Percentiles rank a stretch among this genome's conserved stretches.
phyloP scores from a whole-genome alignment of 306 rosid genomes.

The Trifolium fragiferum region DNA sequence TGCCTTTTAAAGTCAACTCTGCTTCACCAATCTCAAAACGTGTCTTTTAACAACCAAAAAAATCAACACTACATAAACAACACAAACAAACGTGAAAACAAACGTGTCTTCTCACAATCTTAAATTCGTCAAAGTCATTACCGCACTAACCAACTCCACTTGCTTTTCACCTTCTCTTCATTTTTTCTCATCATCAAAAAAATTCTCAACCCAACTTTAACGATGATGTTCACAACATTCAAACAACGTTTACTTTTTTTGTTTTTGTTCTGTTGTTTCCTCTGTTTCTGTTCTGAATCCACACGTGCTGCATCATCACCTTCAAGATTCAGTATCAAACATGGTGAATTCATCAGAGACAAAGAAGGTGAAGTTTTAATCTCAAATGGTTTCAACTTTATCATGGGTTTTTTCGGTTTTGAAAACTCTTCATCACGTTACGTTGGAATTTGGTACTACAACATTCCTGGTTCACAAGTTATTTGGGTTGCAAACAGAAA shows the following conservation, averaged over 20 bases:
- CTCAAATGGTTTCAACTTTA: conserved; percentile 48
- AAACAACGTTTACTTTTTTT: background rate
- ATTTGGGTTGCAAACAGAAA: conserved; percentile 84
- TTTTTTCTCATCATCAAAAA: background rate
- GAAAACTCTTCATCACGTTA: conserved; percentile 53
- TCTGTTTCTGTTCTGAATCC: conserved; percentile 33
- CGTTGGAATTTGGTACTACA: conserved; percentile 75
- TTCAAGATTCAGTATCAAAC: conserved; percentile 42
- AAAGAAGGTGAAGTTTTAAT: conserved; percentile 47
- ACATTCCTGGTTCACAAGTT: conserved; percentile 12
- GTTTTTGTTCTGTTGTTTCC: conserved; percentile 35
- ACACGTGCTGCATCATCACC: conserved; percentile 48
- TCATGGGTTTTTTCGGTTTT: conserved; percentile 71
- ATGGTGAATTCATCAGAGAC: conserved; percentile 46
- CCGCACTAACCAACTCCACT: background rate
- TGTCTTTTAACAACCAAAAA: background rate
- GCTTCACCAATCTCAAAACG: background rate
- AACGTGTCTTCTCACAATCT: background rate
- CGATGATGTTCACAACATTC: background rate
- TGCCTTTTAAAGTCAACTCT: background rate
- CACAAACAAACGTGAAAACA: background rate
- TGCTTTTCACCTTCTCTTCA: background rate
- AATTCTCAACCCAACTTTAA: background rate
- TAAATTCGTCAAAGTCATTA: background rate
- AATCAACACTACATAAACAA: background rate